phyloP scores from a whole-genome alignment of 306 rosid genomes.

The Coriaria nepalensis region DNA sequence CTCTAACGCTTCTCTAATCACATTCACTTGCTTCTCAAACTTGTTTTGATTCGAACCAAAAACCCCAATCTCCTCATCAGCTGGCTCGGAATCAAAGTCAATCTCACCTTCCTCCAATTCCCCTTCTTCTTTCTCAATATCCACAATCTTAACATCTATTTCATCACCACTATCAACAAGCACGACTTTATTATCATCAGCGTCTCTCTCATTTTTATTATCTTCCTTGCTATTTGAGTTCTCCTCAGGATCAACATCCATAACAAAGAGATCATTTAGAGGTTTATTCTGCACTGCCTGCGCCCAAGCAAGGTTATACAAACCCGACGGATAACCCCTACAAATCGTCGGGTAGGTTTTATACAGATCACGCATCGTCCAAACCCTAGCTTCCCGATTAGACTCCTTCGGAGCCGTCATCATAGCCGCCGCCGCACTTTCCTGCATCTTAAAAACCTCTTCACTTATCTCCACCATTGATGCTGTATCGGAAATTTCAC shows the following conservation, averaged over 20 bases:
- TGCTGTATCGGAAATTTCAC: constrained; percentile 83
- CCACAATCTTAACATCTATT: constrained; percentile 18
- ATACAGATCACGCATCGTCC: constrained; percentile 63
- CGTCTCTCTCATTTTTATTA: constrained; percentile 12
- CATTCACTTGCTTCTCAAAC: constrained; percentile 19
- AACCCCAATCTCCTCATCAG: constrained; percentile 15
- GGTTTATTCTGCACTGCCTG: constrained; percentile 93
- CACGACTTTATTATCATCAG: constrained; percentile 18
- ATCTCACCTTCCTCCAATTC: constrained; percentile 99
- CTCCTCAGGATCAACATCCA: constrained; percentile 46
- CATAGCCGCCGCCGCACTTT: constrained; percentile 8
- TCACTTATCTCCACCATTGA: constrained; percentile 86
- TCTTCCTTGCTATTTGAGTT: constrained; percentile 14
- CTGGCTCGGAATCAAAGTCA: constrained; percentile 57
- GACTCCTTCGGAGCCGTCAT: constrained; percentile 15
- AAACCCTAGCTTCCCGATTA: constrained; percentile 43
- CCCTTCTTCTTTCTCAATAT: constrained; percentile 73
- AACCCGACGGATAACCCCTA: constrained; percentile 50
- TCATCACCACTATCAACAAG: constrained; percentile 31
- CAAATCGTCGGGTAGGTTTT: constrained; percentile 42
- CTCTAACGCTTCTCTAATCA: constrained; percentile 33
- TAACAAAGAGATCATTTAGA: constrained; percentile 48
- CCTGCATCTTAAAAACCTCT: constrained; percentile 71
- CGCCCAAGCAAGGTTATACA: constrained; percentile 90
- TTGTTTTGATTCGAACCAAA: constrained; percentile 15